Percentiles rank a stretch among this genome's conserved stretches.
Conservation (phyloP, 257 asterid species). For the Solanum piurae region DNA sequence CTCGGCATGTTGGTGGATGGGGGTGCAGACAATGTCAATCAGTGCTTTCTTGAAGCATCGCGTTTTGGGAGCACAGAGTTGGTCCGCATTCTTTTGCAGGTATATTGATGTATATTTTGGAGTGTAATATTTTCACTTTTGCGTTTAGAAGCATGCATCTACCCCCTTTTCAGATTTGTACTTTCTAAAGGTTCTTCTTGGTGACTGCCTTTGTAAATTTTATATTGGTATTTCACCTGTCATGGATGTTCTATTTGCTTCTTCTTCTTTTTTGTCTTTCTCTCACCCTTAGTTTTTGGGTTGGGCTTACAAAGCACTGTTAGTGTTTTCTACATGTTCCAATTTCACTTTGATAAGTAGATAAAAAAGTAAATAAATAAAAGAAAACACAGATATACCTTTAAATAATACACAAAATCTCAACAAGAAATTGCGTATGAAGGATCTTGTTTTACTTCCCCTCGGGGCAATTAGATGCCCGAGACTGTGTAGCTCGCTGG, state of each 20-base stretch:
- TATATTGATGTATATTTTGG: conserved; percentile 6
- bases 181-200: neutral
- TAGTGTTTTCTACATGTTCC: neutral
- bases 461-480: neutral
- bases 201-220: neutral
- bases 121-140: neutral
- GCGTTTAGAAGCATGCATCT: neutral
- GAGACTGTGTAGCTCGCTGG: neutral
- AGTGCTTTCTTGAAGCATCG: conserved; percentile 97
- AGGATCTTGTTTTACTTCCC: neutral
- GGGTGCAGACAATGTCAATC: conserved; percentile 97
- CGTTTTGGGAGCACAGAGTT: conserved; percentile 99
- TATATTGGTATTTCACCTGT: neutral
- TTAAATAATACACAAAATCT: neutral
- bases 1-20: conserved; percentile 95
- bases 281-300: neutral
- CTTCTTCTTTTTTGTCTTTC: neutral
- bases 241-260: neutral
- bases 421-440: neutral
- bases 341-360: neutral
- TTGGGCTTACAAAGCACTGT: neutral
- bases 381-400: neutral
- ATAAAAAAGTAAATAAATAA: neutral
- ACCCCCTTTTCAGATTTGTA: neutral
- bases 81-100: conserved; percentile 96